Percentiles rank a stretch among this genome's conserved stretches.
These are phyloP conservation scores for Fraxinus sp. DNA, from an alignment of 305 asterid genomes.

Conservation along the genomic window DNA sequence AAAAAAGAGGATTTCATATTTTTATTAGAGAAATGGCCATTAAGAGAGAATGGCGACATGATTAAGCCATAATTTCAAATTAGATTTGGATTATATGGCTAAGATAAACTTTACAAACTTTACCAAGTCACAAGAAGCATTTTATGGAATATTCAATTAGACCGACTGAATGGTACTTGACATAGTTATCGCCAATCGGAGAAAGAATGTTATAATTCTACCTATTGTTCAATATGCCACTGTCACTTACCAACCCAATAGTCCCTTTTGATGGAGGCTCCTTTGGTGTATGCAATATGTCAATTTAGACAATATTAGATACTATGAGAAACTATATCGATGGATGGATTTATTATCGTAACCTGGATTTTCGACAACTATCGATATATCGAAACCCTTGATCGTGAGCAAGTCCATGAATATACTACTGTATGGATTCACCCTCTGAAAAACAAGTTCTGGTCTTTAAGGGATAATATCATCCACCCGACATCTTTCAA, in stretches of 20 bases:
- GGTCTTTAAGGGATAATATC: not conserved
- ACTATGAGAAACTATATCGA: not conserved
- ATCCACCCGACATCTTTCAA: not conserved
- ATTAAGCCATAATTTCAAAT: slow-evolving; percentile 2
- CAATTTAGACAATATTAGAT: not conserved
- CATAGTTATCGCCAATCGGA: not conserved
- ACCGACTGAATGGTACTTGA: not conserved
- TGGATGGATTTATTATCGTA: not conserved
- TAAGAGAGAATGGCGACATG: not conserved
- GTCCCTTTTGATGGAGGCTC: slow-evolving; percentile 18
- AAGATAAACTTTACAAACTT: not conserved
- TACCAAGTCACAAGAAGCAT: slow-evolving; percentile 12
- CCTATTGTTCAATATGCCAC: not conserved
- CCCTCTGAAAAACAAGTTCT: not conserved
- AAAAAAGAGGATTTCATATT: not conserved
- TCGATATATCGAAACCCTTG: not conserved
- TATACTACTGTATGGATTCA: not conserved
- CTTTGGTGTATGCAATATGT: not conserved
- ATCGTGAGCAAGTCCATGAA: not conserved
- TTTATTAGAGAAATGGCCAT: slow-evolving; percentile 4
- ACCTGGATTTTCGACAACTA: not conserved
- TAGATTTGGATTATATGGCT: slow-evolving; percentile 16
- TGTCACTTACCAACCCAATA: not conserved
- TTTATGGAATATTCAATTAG: not conserved
- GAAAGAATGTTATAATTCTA: not conserved